Conservation (phyloP, 83 land plant genomes). For the Picea abies region DNA sequence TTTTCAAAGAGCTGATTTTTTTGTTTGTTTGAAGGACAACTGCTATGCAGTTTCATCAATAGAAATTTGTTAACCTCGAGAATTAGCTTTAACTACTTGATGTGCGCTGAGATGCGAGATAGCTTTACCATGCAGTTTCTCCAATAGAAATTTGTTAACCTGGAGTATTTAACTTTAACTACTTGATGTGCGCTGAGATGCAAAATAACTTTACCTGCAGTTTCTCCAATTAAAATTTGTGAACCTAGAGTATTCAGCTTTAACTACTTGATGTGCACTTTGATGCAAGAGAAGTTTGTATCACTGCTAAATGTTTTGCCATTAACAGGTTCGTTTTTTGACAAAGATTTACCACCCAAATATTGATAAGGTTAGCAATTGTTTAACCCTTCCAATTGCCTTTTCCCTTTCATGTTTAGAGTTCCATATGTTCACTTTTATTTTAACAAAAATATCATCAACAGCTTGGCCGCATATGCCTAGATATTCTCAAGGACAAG, state of each 20-base stretch:
- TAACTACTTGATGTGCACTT: neutral
- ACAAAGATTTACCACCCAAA: conserved; percentile 98
- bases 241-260: neutral
- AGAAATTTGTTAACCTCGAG: neutral
- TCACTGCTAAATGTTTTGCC: neutral
- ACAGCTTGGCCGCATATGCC: conserved; percentile 96
- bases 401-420: neutral
- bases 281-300: neutral
- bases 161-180: neutral
- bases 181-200: neutral
- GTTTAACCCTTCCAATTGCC: neutral
- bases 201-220: neutral
- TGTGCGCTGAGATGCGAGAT: neutral
- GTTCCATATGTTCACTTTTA: too few relatives aligned
- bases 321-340: conserved; percentile 84
- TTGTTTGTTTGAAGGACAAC: neutral
- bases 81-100: neutral
- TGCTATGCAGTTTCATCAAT: too few relatives aligned
- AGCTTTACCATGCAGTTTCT: too few relatives aligned
- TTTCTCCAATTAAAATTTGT: neutral
- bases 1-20: neutral
- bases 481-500: conserved; percentile 96
- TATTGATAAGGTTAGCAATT: conserved; percentile 78
- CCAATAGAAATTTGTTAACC: neutral
- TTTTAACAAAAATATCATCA: neutral